These are phyloP conservation scores for Rhizophlyctis rosea DNA, from an alignment of 192 early-diverging fungal genomes.

Conservation along the genomic window DNA sequence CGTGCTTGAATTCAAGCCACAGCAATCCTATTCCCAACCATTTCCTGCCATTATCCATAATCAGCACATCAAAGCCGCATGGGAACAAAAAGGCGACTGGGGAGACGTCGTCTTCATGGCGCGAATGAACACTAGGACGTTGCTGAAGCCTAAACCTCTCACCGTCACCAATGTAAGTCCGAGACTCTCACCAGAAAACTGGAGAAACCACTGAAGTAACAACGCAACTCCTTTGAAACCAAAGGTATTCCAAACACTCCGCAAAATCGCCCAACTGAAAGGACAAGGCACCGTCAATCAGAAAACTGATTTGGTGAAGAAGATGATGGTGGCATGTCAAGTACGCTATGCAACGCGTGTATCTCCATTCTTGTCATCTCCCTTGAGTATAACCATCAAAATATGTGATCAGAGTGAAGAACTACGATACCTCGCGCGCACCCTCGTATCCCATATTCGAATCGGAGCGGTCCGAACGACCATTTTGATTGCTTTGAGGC, in stretches of 20 bases:
- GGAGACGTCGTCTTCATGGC: constrained; percentile 14
- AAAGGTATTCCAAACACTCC: constrained; percentile 10
- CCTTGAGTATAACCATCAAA: not conserved
- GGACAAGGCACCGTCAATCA: constrained; percentile 15
- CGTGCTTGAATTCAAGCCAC: not conserved
- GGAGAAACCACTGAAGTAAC: too few species aligned
- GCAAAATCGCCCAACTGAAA: constrained; percentile 13
- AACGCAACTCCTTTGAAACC: not conserved
- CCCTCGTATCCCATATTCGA: constrained; percentile 19
- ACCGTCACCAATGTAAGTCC: constrained; percentile 9
- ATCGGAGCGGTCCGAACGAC: constrained; percentile 27
- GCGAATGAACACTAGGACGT: constrained; percentile 8
- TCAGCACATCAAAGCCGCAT: constrained; percentile 12
- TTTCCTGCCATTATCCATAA: not conserved
- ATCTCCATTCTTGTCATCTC: not conserved
- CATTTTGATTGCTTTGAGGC: constrained; percentile 23
- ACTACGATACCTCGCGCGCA: constrained; percentile 16
- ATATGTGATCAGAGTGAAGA: constrained; percentile 18
- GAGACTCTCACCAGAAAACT: not conserved
- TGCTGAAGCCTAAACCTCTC: constrained; percentile 16
- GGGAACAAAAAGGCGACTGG: constrained; percentile 21
- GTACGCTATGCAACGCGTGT: constrained; percentile 2
- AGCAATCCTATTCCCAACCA: too few species aligned
- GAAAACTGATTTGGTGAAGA: constrained; percentile 20
- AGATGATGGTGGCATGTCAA: constrained; percentile 22